Conservation (phyloP, 164 flowering plant genomes). For the Vitis labrusca region DNA sequence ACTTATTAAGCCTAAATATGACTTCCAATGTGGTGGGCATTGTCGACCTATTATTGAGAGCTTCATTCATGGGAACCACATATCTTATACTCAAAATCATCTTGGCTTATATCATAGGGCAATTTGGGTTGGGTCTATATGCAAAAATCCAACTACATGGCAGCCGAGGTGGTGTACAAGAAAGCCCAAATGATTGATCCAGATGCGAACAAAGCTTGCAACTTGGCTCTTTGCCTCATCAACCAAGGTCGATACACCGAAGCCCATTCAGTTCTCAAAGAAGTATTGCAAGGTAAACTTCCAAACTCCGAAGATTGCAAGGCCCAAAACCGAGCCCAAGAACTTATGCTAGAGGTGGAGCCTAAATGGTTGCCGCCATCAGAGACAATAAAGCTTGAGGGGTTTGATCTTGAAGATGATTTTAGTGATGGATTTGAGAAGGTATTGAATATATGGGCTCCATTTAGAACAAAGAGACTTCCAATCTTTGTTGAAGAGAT, state of each 20-base stretch:
- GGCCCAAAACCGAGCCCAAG: slow-evolving; percentile 34
- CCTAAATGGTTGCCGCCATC: background rate
- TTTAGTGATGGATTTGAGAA: slow-evolving; percentile 10
- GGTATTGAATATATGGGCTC: slow-evolving; percentile 21
- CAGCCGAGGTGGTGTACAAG: slow-evolving; percentile 51
- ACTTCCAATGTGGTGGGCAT: too few relatives aligned
- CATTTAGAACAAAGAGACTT: slow-evolving; percentile 20
- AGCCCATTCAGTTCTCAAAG: slow-evolving; percentile 35
- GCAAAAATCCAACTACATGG: slow-evolving; percentile 41
- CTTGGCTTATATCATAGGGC: slow-evolving; percentile 29
- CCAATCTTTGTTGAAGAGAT: slow-evolving; percentile 32
- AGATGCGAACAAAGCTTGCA: slow-evolving; percentile 67
- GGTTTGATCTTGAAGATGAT: slow-evolving; percentile 45
- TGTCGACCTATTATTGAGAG: too few relatives aligned
- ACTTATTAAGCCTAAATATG: too few relatives aligned
- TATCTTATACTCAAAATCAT: too few relatives aligned
- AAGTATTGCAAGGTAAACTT: slow-evolving; percentile 28
- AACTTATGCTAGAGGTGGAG: slow-evolving; percentile 40
- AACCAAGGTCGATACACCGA: slow-evolving; percentile 42
- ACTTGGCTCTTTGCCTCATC: slow-evolving; percentile 51
- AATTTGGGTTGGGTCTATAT: slow-evolving; percentile 67
- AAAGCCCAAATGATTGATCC: slow-evolving; percentile 62
- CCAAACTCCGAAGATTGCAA: slow-evolving; percentile 43
- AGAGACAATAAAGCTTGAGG: background rate
- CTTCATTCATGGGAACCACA: too few relatives aligned